phyloP scores from a whole-genome alignment of 1,284 basidiomycete genomes.

The Irpex rosettiformis region DNA sequence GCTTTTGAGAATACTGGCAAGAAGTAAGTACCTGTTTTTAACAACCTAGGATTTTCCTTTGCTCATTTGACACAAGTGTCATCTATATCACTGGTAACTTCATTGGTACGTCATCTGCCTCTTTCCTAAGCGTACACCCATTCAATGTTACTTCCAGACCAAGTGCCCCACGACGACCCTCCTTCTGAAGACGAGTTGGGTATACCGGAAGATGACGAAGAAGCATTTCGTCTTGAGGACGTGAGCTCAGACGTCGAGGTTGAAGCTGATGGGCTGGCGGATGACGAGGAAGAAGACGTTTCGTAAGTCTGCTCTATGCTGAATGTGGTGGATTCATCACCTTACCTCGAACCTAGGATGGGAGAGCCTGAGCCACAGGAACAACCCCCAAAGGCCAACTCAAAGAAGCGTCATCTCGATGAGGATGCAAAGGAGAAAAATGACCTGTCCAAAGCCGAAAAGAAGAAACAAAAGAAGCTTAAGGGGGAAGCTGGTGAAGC shows the following conservation, averaged over 20 bases:
- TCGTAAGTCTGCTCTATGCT: not conserved
- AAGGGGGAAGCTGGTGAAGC: constrained; percentile 62
- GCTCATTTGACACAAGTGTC: constrained; percentile 42
- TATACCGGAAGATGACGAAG: constrained; percentile 37
- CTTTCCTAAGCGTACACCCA: constrained; percentile 1
- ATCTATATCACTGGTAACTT: constrained; percentile 92
- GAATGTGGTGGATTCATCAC: not conserved
- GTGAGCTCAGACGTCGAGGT: constrained; percentile 79
- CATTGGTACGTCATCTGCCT: constrained; percentile 50
- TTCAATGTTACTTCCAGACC: constrained; percentile 35
- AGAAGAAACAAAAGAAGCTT: constrained; percentile 75
- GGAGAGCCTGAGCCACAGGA: constrained; percentile 38
- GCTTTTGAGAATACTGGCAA: constrained; percentile 78
- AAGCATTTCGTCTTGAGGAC: constrained; percentile 61
- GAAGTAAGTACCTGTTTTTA: constrained; percentile 53
- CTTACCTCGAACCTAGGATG: not conserved
- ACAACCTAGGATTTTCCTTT: not conserved
- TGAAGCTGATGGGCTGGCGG: constrained; percentile 48
- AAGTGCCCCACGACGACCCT: constrained; percentile 43
- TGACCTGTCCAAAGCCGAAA: constrained; percentile 43
- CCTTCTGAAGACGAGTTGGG: constrained; percentile 33
- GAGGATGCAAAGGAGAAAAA: constrained; percentile 37
- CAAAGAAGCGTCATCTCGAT: constrained; percentile 62
- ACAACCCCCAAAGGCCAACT: constrained; percentile 18
- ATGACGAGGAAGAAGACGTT: constrained; percentile 6